phyloP scores from a whole-genome alignment of 805 yeast genomes.

The Ogataea methylovora region DNA sequence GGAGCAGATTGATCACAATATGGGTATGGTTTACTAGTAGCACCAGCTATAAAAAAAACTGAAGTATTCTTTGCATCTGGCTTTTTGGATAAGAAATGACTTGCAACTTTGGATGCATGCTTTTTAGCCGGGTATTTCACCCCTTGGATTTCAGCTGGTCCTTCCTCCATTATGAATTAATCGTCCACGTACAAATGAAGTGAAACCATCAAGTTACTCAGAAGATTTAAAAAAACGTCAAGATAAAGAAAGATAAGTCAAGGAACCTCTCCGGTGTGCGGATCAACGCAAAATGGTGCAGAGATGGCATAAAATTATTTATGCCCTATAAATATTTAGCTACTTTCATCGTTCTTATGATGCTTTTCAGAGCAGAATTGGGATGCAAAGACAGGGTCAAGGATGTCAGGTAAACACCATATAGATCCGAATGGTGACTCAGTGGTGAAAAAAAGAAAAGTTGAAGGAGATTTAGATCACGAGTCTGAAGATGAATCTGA shows the following conservation, averaged over 20 bases:
- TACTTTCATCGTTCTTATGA: too few relatives aligned
- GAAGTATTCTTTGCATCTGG: conserved; percentile 6
- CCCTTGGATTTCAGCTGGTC: conserved; percentile 13
- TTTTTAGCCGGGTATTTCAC: conserved; percentile 75
- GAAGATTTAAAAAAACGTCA: not conserved
- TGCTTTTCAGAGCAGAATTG: too few relatives aligned
- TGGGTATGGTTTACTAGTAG: conserved; percentile 48
- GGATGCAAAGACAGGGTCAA: too few relatives aligned
- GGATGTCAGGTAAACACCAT: too few relatives aligned
- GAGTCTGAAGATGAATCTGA: conserved; percentile 4
- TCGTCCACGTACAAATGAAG: not conserved
- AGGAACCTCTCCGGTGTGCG: too few relatives aligned
- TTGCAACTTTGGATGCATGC: conserved; percentile 53
- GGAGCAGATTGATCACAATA: conserved; percentile 76
- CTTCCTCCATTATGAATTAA: conserved; percentile 7
- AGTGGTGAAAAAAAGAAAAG: not conserved
- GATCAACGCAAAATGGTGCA: too few relatives aligned
- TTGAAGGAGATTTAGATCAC: not conserved
- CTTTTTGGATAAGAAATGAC: conserved; percentile 20
- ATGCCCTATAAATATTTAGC: too few relatives aligned
- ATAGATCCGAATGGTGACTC: too few relatives aligned
- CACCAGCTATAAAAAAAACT: conserved; percentile 56
- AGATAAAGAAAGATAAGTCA: not conserved
- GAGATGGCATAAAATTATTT: too few relatives aligned
- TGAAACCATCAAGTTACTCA: too few relatives aligned